A percentile compares a stretch with the other conserved stretches of the same genome.
Conservation (phyloP, 164 flowering plant genomes). For the Dillenia turbinata region DNA sequence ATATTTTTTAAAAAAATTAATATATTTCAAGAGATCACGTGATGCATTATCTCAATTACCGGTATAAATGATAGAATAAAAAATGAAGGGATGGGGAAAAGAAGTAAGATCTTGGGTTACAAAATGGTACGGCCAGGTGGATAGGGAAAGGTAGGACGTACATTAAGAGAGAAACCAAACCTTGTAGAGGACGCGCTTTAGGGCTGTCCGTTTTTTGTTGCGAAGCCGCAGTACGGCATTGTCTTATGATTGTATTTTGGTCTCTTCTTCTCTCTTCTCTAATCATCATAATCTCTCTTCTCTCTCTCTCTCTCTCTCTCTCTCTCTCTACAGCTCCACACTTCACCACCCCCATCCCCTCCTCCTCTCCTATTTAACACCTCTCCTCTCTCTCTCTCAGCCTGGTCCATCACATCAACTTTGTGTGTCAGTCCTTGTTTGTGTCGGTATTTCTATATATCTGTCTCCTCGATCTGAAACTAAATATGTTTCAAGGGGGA, state of each 20-base stretch:
- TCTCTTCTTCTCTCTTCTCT: constrained; percentile 22
- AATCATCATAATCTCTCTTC: constrained; percentile 3
- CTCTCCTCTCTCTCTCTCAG: neutral
- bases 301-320: neutral
- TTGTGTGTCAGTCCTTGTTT: constrained; percentile 5
- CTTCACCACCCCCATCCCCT: constrained; percentile 20
- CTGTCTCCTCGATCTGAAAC: neutral
- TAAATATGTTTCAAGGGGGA: constrained; percentile 26
- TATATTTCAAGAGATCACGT: too few relatives aligned
- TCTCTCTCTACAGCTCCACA: constrained; percentile 4
- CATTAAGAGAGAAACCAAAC: too few relatives aligned
- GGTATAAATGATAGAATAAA: too few relatives aligned
- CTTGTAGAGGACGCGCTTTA: neutral
- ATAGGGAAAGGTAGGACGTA: too few relatives aligned
- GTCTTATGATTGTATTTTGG: constrained; percentile 71
- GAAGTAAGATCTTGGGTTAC: too few relatives aligned
- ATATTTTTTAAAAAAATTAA: too few relatives aligned
- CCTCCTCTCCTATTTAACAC: neutral
- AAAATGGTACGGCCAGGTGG: too few relatives aligned
- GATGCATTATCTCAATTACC: too few relatives aligned
- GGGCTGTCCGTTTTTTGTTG: constrained; percentile 42
- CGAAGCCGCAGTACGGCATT: constrained; percentile 49
- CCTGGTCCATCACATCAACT: neutral
- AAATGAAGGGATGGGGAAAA: too few relatives aligned
- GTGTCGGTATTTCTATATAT: constrained; percentile 1